Evolutionary conservation across 164 flowering plant genomes (phyloP).

Genomic region (Echeveria elegans): DNA sequence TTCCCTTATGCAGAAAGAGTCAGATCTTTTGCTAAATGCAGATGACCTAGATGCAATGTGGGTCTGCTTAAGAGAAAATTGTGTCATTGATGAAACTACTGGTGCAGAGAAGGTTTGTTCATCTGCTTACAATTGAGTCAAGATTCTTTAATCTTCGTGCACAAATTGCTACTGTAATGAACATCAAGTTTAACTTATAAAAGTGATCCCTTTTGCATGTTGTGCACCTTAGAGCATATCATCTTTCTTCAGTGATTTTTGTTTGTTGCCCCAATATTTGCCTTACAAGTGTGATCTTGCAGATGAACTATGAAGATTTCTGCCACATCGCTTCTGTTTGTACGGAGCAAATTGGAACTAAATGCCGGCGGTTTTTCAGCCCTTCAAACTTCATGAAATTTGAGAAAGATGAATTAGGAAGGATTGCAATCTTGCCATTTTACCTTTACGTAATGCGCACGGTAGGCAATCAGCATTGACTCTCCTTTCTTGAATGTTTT

Average conservation of each 20-base stretch:
- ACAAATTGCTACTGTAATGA: no score
- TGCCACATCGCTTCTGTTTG: conserved; percentile 98
- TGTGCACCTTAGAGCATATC: no score
- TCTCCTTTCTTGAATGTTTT: not conserved
- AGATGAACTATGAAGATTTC: conserved; percentile 99
- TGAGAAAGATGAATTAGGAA: conserved; percentile 94
- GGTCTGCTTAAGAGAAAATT: conserved; percentile 91
- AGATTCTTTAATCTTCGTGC: not conserved
- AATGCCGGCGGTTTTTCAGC: conserved; percentile 92
- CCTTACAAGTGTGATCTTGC: conserved; percentile 15
- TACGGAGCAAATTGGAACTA: conserved; percentile 93
- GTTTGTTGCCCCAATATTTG: no score
- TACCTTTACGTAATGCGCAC: conserved; percentile 98
- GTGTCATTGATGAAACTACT: conserved; percentile 97
- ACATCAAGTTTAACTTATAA: no score
- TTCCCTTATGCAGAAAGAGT: conserved; percentile 64
- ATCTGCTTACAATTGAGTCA: not conserved
- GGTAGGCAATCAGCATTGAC: conserved; percentile 23
- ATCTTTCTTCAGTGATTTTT: no score
- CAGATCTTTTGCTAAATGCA: conserved; percentile 86
- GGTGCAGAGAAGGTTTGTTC: conserved; percentile 88
- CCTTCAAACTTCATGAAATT: conserved; percentile 99
- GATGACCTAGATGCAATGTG: conserved; percentile 99
- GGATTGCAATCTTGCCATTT: conserved; percentile 93
- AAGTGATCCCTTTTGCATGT: no score